Evolutionary conservation across 2,329 filamentous ascomycete genomes (phyloP).

Genomic region (Exophiala phaeomuriformis): DNA sequence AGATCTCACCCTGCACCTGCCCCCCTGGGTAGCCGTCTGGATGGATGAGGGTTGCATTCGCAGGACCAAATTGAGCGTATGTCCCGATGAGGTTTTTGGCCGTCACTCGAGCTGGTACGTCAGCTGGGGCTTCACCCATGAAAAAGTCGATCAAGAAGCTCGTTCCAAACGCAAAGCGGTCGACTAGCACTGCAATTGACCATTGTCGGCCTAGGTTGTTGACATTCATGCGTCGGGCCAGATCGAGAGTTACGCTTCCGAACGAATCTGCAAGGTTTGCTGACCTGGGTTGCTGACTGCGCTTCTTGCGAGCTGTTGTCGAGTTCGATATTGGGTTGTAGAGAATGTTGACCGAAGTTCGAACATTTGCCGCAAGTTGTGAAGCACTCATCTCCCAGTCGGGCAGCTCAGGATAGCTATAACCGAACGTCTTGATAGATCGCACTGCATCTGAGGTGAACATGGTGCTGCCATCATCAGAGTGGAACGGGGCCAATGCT

Average conservation of each 20-base stretch:
- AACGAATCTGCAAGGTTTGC: constrained; percentile 31
- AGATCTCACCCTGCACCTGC: constrained; percentile 21
- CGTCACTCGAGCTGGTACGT: constrained; percentile 45
- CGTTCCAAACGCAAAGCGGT: constrained; percentile 47
- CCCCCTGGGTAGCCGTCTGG: constrained; percentile 12
- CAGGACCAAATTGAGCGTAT: constrained; percentile 46
- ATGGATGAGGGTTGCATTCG: constrained; percentile 15
- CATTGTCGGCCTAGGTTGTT: constrained; percentile 47
- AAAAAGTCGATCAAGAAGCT: constrained; percentile 64
- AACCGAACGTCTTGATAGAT: constrained; percentile 57
- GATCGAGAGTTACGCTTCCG: constrained; percentile 26
- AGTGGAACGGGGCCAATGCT: constrained; percentile 57
- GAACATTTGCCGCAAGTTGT: constrained; percentile 36
- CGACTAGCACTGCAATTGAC: constrained; percentile 58
- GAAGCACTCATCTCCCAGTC: constrained; percentile 36
- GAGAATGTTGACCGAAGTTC: constrained; percentile 51
- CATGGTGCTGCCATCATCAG: constrained; percentile 47
- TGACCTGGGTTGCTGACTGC: constrained; percentile 29
- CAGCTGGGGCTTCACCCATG: constrained; percentile 47
- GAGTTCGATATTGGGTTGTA: constrained; percentile 43
- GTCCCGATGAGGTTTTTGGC: constrained; percentile 55
- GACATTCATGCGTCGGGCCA: constrained; percentile 20
- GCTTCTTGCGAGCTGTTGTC: neutral
- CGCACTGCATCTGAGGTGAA: constrained; percentile 61
- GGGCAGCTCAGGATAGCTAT: constrained; percentile 63